Evolutionary conservation across 495 filamentous ascomycete species (phyloP).

Genomic region (Amniculicola lignicola): DNA sequence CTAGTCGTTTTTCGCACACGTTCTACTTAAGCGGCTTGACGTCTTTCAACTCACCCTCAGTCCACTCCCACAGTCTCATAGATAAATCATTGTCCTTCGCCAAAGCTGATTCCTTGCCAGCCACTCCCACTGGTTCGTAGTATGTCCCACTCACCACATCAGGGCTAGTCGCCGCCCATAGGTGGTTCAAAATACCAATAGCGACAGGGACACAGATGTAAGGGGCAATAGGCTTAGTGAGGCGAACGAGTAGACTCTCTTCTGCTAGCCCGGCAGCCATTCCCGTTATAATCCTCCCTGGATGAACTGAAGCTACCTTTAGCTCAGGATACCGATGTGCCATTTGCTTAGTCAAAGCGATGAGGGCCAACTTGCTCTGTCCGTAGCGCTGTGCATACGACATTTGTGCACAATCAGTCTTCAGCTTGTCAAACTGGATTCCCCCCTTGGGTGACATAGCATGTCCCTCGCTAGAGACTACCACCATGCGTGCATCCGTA

Average conservation of each 20-base stretch:
- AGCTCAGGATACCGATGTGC: constrained; percentile 10
- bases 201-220: too few species aligned
- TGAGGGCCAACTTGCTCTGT: constrained; percentile 21
- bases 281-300: constrained; percentile 15
- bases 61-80: constrained; percentile 5
- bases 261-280: not conserved
- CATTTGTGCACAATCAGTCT: not conserved
- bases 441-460: constrained; percentile 11
- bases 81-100: not conserved
- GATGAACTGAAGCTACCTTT: constrained; percentile 10
- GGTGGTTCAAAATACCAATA: too few species aligned
- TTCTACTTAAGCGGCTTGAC: too few species aligned
- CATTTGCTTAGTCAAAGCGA: constrained; percentile 8
- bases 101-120: not conserved
- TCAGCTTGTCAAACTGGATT: constrained; percentile 16
- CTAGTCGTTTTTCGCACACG: too few species aligned
- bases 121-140: not conserved
- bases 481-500: constrained; percentile 22
- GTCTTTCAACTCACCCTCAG: constrained; percentile 8
- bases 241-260: not conserved
- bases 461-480: constrained; percentile 13
- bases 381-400: not conserved
- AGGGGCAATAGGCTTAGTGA: too few species aligned
- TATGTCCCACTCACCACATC: constrained; percentile 2
- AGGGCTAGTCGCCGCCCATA: too few species aligned